A percentile compares a stretch with the other conserved stretches of the same genome.
Conservation (phyloP, 306 rosid species). For the Rosa rugosa region DNA sequence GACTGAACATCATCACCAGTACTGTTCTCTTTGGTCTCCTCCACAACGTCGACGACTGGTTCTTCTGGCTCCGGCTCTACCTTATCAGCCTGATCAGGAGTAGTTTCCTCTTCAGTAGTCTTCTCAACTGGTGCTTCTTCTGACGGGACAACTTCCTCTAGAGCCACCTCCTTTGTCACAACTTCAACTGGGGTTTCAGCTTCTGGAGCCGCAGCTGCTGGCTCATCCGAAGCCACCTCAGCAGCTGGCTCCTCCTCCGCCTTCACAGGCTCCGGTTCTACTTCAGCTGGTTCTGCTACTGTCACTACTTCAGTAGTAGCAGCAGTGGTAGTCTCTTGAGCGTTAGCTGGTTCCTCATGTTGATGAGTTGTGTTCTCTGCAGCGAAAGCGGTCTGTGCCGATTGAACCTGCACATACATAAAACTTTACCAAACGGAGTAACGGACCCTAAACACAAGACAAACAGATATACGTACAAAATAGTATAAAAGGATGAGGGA, state of each 20-base stretch:
- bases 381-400: conserved; percentile 51
- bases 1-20: background rate
- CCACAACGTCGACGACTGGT: conserved; percentile 19
- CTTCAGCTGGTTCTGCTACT: conserved; percentile 25
- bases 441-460: background rate
- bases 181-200: conserved; percentile 30
- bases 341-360: conserved; percentile 38
- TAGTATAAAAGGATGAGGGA: background rate
- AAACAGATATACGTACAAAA: background rate
- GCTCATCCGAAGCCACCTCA: conserved; percentile 9
- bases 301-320: conserved; percentile 21
- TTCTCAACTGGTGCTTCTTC: conserved; percentile 28
- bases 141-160: conserved; percentile 23
- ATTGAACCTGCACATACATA: conserved; percentile 45
- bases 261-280: conserved; percentile 9
- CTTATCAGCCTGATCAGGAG: conserved; percentile 25
- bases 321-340: conserved; percentile 28
- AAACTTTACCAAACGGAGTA: background rate
- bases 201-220: conserved; percentile 22
- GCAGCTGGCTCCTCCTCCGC: conserved; percentile 25
- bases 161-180: conserved; percentile 34
- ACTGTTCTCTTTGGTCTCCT: conserved; percentile 40
- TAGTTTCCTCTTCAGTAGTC: background rate
- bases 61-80: conserved; percentile 1
- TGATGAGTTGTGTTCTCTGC: conserved; percentile 32